Evolutionary conservation across 78 protist species (phyloP).

Genomic region (Dictyostelium citrinum): DNA sequence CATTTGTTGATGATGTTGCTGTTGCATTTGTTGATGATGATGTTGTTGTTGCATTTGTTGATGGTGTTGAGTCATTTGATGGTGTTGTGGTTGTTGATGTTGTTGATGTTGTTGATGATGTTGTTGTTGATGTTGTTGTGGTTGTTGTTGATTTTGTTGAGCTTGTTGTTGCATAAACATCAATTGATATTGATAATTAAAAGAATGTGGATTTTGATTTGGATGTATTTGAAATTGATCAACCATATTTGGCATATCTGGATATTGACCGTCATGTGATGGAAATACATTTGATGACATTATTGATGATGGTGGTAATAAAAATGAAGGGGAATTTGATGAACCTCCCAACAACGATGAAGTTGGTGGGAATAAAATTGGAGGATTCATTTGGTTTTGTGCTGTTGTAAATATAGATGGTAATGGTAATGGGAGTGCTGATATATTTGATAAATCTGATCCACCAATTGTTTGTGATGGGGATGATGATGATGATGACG

Average conservation of each 20-base stretch:
- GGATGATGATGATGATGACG: constrained; percentile 1
- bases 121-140: constrained; percentile 1
- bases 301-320: constrained; percentile 54
- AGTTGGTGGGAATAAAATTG: constrained; percentile 25
- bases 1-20: background rate
- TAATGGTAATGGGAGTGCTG: constrained; percentile 4
- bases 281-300: background rate
- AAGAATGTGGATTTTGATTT: constrained; percentile 2
- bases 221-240: constrained; percentile 38
- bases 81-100: background rate
- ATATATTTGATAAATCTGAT: background rate
- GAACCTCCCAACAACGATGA: constrained; percentile 15
- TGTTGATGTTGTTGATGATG: constrained; percentile 17
- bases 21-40: background rate
- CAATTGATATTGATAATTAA: constrained; percentile 12
- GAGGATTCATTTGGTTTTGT: constrained; percentile 11
- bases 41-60: background rate
- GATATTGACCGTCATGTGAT: constrained; percentile 18
- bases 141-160: background rate
- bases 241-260: constrained; percentile 62
- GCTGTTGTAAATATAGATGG: constrained; percentile 16
- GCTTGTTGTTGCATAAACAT: constrained; percentile 32
- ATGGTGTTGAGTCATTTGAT: background rate
- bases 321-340: constrained; percentile 26
- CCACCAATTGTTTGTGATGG: constrained; percentile 8